Evolutionary conservation across 192 early-diverging fungal genomes (phyloP), one percentile per base, ranked within the genome.

Genomic region (Coemansia sp.): DNA sequence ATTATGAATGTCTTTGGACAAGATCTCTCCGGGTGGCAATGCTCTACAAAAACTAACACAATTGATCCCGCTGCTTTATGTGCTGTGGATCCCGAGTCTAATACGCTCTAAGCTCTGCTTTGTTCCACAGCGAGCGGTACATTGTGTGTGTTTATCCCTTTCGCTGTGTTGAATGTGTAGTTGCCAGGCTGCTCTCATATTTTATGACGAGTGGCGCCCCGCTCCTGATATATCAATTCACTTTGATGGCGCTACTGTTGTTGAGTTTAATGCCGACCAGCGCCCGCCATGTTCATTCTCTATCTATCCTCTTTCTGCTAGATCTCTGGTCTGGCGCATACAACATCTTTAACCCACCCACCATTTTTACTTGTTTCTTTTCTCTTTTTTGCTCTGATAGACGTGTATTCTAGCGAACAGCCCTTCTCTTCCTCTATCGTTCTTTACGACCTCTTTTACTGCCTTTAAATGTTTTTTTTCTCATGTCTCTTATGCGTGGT

Each of bases 11-110:
- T 81, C 51, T 67, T 81, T 67, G 65, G 72, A 0, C 78, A 81
- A 55, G 78, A 81, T 60, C 34, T 74, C 30, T 54, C 78, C 26
- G 78, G 78, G 68, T 81, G 78, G 78, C 78, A 81, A 59, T 74
- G 78, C 63, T 65, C 72, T 26, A 61, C 69, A 47, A 81, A 81
- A 67, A 81, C 78, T 19, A 81, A 73, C 68, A 81, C 78, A 58
- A 81, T 81, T 47, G 78, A 81, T 47, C 78, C 78, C 34, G 78
- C 78, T 18, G 78, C 78, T 68, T 55, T 81, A 65, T 81, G 78
- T 66, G 78, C 78, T 51, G 78, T 81, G 19, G 78, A 81, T 54
- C 78, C 78, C n/a, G 78, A 81, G 24, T 30, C 78, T 58, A 72
- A 58, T 50, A 60, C 69, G 38, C 64, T 81, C 18, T 76, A 66